Evolutionary conservation across 768 basidiomycete species (phyloP).

Genomic region (Multifurca ochricompacta): DNA sequence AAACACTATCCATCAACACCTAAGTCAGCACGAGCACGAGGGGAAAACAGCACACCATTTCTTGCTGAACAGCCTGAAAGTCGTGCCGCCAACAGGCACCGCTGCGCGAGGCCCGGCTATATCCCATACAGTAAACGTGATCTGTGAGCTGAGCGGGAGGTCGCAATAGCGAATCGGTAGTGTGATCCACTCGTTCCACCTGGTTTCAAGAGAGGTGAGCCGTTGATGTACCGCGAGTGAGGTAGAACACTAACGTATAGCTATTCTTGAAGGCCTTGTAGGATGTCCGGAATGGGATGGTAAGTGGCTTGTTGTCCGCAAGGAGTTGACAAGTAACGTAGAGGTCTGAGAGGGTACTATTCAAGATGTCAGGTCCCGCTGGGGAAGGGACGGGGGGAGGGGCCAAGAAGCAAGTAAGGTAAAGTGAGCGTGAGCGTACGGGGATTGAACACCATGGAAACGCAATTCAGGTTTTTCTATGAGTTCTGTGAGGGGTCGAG

Average conservation of each 20-base stretch:
- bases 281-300: conserved; percentile 84
- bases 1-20: not conserved
- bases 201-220: conserved; percentile 27
- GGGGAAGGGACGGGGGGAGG: not conserved
- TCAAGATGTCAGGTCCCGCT: conserved; percentile 8
- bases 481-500: conserved; percentile 66
- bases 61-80: conserved; percentile 85
- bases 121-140: conserved; percentile 95
- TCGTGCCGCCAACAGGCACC: conserved; percentile 84
- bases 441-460: conserved; percentile 80
- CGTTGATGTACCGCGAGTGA: not conserved
- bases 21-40: not conserved
- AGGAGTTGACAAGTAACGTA: conserved; percentile 90
- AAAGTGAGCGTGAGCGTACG: conserved; percentile 47
- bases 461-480: conserved; percentile 75
- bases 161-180: conserved; percentile 92
- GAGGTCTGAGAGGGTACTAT: conserved; percentile 81
- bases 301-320: conserved; percentile 88
- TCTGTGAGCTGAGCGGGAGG: conserved; percentile 79
- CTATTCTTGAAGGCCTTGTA: conserved; percentile 87
- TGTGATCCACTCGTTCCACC: conserved; percentile 95
- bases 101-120: conserved; percentile 77
- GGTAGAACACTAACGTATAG: conserved; percentile 49
- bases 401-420: conserved; percentile 5
- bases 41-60: conserved; percentile 62